These are phyloP conservation scores for Thielaviopsis punctulata DNA, from an alignment of 2,329 filamentous ascomycete species.

Conservation along the genomic window DNA sequence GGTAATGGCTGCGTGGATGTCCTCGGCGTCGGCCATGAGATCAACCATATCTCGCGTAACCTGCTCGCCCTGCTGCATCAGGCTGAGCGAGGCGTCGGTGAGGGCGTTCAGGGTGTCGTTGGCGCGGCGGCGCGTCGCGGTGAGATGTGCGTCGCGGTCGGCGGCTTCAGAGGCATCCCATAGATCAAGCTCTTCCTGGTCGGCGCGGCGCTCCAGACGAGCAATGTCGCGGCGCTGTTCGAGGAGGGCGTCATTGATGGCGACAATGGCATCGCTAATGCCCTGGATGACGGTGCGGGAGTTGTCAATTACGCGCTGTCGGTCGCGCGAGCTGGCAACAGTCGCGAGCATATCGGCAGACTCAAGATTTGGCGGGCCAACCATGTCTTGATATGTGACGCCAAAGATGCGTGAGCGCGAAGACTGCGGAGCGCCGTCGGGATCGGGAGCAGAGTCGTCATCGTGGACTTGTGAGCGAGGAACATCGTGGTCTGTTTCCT, in stretches of 20 bases:
- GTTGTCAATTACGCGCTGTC: background rate
- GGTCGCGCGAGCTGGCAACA: background rate
- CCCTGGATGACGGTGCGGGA: constrained; percentile 1
- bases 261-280: constrained; percentile 5
- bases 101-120: constrained; percentile 3
- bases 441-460: background rate
- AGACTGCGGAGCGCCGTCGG: background rate
- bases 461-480: background rate
- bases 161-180: constrained; percentile 1
- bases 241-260: constrained; percentile 7
- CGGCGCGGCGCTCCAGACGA: background rate
- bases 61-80: constrained; percentile 21
- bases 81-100: background rate
- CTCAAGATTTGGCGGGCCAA: background rate
- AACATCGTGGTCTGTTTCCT: background rate
- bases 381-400: constrained; percentile 1
- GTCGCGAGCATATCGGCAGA: background rate
- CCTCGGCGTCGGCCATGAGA: constrained; percentile 29
- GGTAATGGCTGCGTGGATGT: constrained; percentile 25
- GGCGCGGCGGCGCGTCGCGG: background rate
- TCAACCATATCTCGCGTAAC: constrained; percentile 34
- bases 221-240: constrained; percentile 3
- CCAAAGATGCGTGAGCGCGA: background rate
- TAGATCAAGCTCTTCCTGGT: background rate
- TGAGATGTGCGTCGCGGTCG: background rate